A percentile compares a stretch with the other conserved stretches of the same genome.
These are phyloP conservation scores for Ambispora gerdemannii DNA, from an alignment of 192 early-diverging fungal species.

Conservation along the genomic window DNA sequence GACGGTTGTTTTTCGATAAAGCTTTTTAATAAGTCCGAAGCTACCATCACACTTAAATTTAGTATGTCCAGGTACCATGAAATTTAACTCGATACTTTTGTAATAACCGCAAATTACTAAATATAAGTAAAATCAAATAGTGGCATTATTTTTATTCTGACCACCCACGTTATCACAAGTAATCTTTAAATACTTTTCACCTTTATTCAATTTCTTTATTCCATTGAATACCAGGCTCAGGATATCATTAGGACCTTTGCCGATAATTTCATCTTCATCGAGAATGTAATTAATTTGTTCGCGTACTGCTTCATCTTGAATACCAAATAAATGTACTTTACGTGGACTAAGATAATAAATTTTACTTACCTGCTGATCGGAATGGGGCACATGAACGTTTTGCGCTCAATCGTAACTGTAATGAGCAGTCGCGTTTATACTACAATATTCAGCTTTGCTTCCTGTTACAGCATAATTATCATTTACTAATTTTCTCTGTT, in stretches of 20 bases:
- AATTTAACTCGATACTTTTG: conserved; percentile 8
- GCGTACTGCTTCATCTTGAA: conserved; percentile 15
- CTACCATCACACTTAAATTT: conserved; percentile 19
- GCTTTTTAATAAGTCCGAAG: not conserved
- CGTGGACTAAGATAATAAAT: conserved; percentile 7
- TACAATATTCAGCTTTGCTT: conserved; percentile 23
- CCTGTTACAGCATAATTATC: conserved; percentile 16
- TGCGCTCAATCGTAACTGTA: conserved; percentile 16
- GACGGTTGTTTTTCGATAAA: conserved; percentile 4
- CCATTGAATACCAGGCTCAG: not conserved
- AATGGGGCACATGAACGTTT: conserved; percentile 17
- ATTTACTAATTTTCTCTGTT: conserved; percentile 15
- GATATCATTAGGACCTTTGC: conserved; percentile 7
- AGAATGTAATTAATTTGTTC: conserved; percentile 13
- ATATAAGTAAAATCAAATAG: conserved; percentile 7
- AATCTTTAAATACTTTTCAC: conserved; percentile 4
- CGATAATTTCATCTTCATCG: not conserved
- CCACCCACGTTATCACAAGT: conserved; percentile 8
- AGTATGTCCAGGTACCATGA: conserved; percentile 13
- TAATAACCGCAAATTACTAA: conserved; percentile 6
- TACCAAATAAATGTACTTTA: conserved; percentile 17
- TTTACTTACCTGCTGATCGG: not conserved
- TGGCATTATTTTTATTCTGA: conserved; percentile 12
- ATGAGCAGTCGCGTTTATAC: conserved; percentile 6
- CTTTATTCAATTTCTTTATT: conserved; percentile 2